A percentile compares a stretch with the other conserved stretches of the same genome.
These are phyloP conservation scores for Desmodesmus armatus DNA, from an alignment of 139 green algal species.

Conservation along the genomic window DNA sequence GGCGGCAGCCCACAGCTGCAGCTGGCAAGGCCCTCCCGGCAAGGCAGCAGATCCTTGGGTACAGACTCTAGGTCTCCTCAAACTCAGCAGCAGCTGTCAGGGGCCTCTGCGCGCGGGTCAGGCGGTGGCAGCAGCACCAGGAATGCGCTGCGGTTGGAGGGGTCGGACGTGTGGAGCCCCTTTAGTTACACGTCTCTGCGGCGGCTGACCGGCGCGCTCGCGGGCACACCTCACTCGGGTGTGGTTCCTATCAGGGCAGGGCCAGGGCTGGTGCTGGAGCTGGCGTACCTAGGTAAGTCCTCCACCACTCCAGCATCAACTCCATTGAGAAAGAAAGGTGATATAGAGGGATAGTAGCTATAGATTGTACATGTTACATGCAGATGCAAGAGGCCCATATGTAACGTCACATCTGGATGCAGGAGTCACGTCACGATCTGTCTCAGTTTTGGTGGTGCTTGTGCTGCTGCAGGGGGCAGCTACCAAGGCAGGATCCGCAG, in stretches of 20 bases:
- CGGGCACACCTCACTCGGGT: slow-evolving; percentile 6
- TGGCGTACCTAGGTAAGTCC: slow-evolving; percentile 44
- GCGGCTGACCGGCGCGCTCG: neutral
- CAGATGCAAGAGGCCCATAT: too few species aligned
- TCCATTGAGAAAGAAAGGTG: too few species aligned
- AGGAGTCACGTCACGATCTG: too few species aligned
- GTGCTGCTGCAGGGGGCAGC: slow-evolving; percentile 46
- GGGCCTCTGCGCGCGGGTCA: neutral
- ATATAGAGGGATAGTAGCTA: too few species aligned
- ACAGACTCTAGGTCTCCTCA: too few species aligned
- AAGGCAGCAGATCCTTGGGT: neutral
- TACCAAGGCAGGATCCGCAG: slow-evolving; percentile 74
- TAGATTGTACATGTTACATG: too few species aligned
- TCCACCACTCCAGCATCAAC: neutral
- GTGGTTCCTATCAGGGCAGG: slow-evolving; percentile 39
- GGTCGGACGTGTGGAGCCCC: slow-evolving; percentile 50
- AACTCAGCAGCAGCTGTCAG: neutral
- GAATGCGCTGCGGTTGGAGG: slow-evolving; percentile 50
- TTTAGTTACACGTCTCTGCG: slow-evolving; percentile 46
- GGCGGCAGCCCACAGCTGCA: neutral
- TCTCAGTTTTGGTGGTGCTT: neutral
- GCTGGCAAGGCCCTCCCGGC: neutral
- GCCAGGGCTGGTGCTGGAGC: slow-evolving; percentile 48
- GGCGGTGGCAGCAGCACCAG: neutral
- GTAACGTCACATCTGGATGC: too few species aligned